Base-by-base conservation (phyloP, 768 basidiomycete species). In the Mycena alexandri region DNA sequence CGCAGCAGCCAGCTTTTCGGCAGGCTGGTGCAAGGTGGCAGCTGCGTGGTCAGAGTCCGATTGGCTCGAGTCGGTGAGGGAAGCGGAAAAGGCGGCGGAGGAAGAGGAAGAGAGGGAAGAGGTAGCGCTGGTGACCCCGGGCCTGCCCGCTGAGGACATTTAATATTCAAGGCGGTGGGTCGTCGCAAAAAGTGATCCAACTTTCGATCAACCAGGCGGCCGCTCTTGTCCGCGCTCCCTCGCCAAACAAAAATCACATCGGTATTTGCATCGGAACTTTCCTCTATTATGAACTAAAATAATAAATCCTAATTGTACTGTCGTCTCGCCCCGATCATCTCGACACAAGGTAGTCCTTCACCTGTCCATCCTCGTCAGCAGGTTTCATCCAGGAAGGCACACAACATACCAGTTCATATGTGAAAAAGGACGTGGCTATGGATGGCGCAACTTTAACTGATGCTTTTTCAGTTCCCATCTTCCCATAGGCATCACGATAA, bases 391-490 rank as follows among this genome's bases (percentile, higher is more conserved):
- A 16, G n/a, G 21, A 19, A 48, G 24, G 44, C 43, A 43, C 24
- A 78, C 77, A 66, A 60, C 63, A 17, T 25, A 64, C 86, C 71
- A 93, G 75, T 79, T 94, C 93, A 78, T 94, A 94, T 14, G 88
- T 91, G 82, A 92, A 93, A 76, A 94, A 94, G 36, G 90, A 91
- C 42, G 91, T 95, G 41, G 94, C 93, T 66, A 95, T 95, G 75
- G 92, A 93, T 21, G 94, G 94, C 1, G 93, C 91, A n/a, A 95
- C 94, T 77, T 95, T 95, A 67, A 95, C 93, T 94, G 77, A 65
- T 56, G 68, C 59, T 55, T 61, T 61, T 57, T 38, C 55, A 46
- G 43, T 61, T 62, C 61, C 6, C 12, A 61, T 65, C 34, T 63
- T 52, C 61, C 65, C 50, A n/a, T 52, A 14, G 56, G 41, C 24